Base-by-base conservation (phyloP, 208 protist genomes). In the Herpetomonas muscarum region DNA sequence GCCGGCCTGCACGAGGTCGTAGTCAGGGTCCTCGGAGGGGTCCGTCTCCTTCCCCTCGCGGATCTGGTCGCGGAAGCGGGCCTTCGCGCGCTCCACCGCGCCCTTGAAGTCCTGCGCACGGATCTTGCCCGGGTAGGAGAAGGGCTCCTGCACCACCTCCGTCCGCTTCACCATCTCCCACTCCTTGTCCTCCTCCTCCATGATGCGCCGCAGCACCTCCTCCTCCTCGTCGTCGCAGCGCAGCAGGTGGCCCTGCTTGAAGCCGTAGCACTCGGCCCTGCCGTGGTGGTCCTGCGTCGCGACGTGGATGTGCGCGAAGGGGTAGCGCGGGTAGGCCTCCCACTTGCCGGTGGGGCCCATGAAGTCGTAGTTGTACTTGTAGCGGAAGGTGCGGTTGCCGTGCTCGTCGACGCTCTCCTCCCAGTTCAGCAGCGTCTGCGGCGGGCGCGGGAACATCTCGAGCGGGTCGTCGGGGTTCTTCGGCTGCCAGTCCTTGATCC, bases 101-200 rank as follows among this genome's bases (percentile, higher is more conserved):
- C 87, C 87, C 36, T 81, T 69, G 55, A 92, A 92, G 68, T 94
- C 87, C 36, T 76, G 62, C 12, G 84, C 82, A 17, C 80, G 75
- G 6, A 92, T 92, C 76, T 94, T 94, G 13, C 87, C 87, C 19
- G 84, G 87, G 77, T 94, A 94, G 21, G 81, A 88, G 83, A 85
- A 94, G 52, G 84, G 87, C 80, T 94, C 84, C 74, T 94, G 87
- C 37, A 94, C 74, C 56, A 92, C 70, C 81, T 94, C 84, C 29
- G 87, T 94, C 19, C 82, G 81, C 75, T 94, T 92, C 68, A 94
- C 84, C 84, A 92, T 90, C 66, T 90, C 87, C 87, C 87, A 94
- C 75, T 94, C 81, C 71, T 82, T 85, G 59, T 94, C 87, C 70
- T 94, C 84, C 72, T 92, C 84, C 68, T 91, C 84, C 83, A 94